These are phyloP conservation scores for Pachysandra terminalis DNA, from an alignment of 164 flowering plant genomes.

Conservation along the genomic window DNA sequence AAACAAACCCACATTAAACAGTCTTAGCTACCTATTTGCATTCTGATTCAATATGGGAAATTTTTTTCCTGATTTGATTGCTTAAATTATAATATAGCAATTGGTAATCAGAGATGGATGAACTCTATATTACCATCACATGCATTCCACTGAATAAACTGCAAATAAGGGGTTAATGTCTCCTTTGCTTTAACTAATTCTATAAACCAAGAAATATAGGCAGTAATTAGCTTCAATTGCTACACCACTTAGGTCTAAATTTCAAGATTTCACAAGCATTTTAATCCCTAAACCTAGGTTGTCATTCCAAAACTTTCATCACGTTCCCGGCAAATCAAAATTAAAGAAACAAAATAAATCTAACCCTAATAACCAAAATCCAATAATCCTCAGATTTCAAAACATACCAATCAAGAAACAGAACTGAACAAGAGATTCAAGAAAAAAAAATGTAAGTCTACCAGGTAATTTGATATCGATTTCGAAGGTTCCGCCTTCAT, in stretches of 20 bases:
- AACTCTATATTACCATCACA: too few relatives aligned
- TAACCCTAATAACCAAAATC: neutral
- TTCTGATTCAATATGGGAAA: too few relatives aligned
- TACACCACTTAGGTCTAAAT: neutral
- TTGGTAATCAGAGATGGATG: too few relatives aligned
- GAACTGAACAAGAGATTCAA: neutral
- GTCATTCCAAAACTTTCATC: neutral
- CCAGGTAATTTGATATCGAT: conserved; percentile 87
- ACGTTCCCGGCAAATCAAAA: neutral
- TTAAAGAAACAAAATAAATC: neutral
- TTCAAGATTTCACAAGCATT: neutral
- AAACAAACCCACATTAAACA: too few relatives aligned
- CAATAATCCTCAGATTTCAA: neutral
- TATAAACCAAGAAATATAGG: too few relatives aligned
- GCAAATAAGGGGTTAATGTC: neutral
- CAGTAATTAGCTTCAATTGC: neutral
- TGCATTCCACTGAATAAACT: neutral
- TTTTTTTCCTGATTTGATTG: too few relatives aligned
- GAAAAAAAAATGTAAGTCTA: conserved; percentile 15
- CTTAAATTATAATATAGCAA: too few relatives aligned
- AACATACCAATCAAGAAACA: neutral
- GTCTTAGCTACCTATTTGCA: too few relatives aligned
- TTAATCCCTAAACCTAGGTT: neutral
- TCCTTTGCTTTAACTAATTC: neutral
- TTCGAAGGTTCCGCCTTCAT: conserved; percentile 82